Evolutionary conservation across 1,284 basidiomycete species (phyloP).

Genomic region (Irpex rosettiformis): DNA sequence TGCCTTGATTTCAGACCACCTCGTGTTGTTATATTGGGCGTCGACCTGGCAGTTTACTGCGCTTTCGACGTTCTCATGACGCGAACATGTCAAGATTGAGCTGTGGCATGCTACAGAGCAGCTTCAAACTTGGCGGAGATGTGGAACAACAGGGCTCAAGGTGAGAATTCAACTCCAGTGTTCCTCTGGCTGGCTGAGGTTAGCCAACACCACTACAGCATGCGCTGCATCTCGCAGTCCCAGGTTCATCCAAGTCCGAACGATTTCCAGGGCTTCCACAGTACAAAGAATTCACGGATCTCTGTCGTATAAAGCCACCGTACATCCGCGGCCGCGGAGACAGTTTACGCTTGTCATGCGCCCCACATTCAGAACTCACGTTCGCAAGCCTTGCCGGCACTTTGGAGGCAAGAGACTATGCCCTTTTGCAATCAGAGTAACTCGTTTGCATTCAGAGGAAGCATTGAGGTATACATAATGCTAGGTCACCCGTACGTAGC

Average conservation of each 20-base stretch:
- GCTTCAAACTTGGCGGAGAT: neutral
- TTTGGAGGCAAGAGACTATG: neutral
- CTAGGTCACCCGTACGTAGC: neutral
- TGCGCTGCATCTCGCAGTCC: neutral
- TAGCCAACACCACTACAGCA: neutral
- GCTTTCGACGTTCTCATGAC: neutral
- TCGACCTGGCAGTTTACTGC: neutral
- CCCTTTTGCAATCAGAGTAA: neutral
- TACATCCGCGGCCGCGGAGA: neutral
- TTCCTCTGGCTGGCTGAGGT: neutral
- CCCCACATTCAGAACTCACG: neutral
- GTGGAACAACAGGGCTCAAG: neutral
- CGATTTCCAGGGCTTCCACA: neutral
- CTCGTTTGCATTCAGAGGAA: neutral
- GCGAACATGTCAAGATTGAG: neutral
- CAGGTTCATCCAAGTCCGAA: neutral
- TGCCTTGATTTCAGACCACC: neutral
- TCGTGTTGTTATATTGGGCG: constrained; percentile 2
- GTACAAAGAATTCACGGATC: neutral
- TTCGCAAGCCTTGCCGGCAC: neutral
- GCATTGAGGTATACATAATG: no score
- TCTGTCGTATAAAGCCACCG: neutral
- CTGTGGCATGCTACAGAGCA: neutral
- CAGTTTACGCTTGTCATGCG: neutral
- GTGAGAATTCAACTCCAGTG: constrained; percentile 1